Percentiles rank a stretch among this genome's conserved stretches.
Evolutionary conservation across 2,329 filamentous ascomycete genomes (phyloP).

Genomic region (Endocalyx cinctus): DNA sequence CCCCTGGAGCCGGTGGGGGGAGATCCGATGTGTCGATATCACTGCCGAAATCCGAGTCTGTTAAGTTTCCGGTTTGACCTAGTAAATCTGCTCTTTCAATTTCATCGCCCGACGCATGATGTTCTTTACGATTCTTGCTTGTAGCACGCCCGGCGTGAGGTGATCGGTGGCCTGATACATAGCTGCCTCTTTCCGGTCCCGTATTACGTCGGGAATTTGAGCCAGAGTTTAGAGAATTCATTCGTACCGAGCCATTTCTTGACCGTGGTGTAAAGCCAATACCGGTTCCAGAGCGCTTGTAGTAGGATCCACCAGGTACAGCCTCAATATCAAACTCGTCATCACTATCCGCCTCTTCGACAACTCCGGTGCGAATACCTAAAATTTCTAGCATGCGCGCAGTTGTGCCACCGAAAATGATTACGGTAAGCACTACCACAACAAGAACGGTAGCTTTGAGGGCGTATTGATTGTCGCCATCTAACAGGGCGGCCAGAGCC

Average conservation of each 20-base stretch:
- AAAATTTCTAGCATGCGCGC: constrained; percentile 97
- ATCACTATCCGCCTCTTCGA: constrained; percentile 95
- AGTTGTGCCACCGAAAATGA: constrained; percentile 97
- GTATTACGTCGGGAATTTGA: constrained; percentile 19
- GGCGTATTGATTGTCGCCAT: constrained; percentile 74
- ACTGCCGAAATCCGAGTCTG: constrained; percentile 57
- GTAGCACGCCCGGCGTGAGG: constrained; percentile 37
- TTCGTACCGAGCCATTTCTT: constrained; percentile 54
- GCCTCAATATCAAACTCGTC: constrained; percentile 97
- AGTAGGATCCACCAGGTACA: constrained; percentile 67
- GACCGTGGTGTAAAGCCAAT: constrained; percentile 72
- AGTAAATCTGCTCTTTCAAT: constrained; percentile 55
- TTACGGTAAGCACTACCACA: constrained; percentile 94
- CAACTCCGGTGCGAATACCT: constrained; percentile 91
- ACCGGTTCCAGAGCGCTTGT: constrained; percentile 71
- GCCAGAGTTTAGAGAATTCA: constrained; percentile 44
- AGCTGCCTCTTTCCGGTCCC: constrained; percentile 37
- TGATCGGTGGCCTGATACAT: constrained; percentile 51
- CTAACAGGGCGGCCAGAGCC: constrained; percentile 82
- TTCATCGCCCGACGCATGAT: constrained; percentile 35
- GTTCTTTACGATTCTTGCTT: constrained; percentile 50
- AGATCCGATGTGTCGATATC: constrained; percentile 65
- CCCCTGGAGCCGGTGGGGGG: constrained; percentile 52
- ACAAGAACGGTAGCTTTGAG: constrained; percentile 94
- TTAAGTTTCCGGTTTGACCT: constrained; percentile 38